A percentile compares a stretch with the other conserved stretches of the same genome.
These are phyloP conservation scores for Candida sanyaensis DNA, from an alignment of 1,139 yeast species.

Conservation along the genomic window DNA sequence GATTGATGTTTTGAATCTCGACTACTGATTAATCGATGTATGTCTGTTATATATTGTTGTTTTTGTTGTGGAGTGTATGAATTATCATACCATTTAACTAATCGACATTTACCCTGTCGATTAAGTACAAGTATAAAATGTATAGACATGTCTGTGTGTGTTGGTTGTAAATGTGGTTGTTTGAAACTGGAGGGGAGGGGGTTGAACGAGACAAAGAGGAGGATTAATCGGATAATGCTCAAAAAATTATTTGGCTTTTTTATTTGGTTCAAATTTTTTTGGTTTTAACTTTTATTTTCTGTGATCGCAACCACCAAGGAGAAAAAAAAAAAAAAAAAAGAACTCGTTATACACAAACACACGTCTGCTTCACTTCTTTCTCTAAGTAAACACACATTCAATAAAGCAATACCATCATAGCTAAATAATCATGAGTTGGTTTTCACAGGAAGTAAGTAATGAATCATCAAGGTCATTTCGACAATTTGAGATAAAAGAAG, in stretches of 20 bases:
- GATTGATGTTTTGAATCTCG: conserved; percentile 84
- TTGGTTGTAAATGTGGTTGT: background rate
- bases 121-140: conserved; percentile 82
- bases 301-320: no score
- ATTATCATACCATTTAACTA: conserved; percentile 75
- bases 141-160: conserved; percentile 55
- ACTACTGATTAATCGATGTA: conserved; percentile 80
- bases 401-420: no score
- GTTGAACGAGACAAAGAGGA: no score
- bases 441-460: conserved; percentile 7
- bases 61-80: conserved; percentile 42
- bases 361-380: no score
- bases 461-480: conserved; percentile 18
- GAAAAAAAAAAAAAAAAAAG: no score
- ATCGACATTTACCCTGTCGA: conserved; percentile 89
- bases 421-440: conserved; percentile 1
- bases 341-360: no score
- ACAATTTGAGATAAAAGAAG: conserved; percentile 61
- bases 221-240: no score
- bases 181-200: no score
- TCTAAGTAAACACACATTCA: no score
- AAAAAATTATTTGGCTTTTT: no score
- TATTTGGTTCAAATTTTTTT: no score
- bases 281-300: no score
- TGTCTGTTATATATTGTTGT: conserved; percentile 61